Evolutionary conservation across 352 stramenopile genomes (phyloP).

Genomic region (Pythium brachiatum): DNA sequence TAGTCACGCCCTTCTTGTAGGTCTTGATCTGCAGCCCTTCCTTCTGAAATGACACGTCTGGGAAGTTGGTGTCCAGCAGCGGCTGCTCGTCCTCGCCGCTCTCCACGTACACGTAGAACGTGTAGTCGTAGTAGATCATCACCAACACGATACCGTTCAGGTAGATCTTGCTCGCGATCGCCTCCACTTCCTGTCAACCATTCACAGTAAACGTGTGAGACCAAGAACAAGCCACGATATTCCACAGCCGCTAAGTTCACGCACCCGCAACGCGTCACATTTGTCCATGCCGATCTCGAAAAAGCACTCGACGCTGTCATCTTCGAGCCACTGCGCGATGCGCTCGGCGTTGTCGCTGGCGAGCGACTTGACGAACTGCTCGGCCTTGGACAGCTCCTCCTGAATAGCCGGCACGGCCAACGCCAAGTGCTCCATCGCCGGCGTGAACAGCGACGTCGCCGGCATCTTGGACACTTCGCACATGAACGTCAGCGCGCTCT

Average conservation of each 20-base stretch:
- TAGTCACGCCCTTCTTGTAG: conserved; percentile 65
- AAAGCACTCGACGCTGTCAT: conserved; percentile 88
- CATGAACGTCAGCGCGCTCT: conserved; percentile 91
- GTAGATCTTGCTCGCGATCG: conserved; percentile 94
- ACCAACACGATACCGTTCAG: conserved; percentile 90
- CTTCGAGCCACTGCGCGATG: conserved; percentile 87
- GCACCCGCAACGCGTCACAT: conserved; percentile 56
- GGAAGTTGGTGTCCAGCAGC: conserved; percentile 93
- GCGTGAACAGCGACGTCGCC: conserved; percentile 85
- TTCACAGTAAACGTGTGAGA: background rate
- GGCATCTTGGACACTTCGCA: conserved; percentile 90
- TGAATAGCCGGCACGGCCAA: conserved; percentile 82
- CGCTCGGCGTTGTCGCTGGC: conserved; percentile 36
- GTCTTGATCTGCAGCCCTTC: conserved; percentile 83
- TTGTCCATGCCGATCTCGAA: conserved; percentile 90
- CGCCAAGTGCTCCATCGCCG: conserved; percentile 86
- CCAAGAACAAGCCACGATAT: no score
- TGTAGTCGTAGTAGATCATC: conserved; percentile 91
- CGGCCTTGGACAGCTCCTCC: conserved; percentile 77
- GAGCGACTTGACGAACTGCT: conserved; percentile 80
- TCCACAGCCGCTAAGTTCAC: no score
- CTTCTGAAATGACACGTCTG: conserved; percentile 89
- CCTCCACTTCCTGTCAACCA: conserved; percentile 81
- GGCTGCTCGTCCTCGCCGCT: conserved; percentile 88
- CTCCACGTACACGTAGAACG: conserved; percentile 90